Conservation (phyloP, 2,329 filamentous ascomycete species). For the Zopfia rhizophila region DNA sequence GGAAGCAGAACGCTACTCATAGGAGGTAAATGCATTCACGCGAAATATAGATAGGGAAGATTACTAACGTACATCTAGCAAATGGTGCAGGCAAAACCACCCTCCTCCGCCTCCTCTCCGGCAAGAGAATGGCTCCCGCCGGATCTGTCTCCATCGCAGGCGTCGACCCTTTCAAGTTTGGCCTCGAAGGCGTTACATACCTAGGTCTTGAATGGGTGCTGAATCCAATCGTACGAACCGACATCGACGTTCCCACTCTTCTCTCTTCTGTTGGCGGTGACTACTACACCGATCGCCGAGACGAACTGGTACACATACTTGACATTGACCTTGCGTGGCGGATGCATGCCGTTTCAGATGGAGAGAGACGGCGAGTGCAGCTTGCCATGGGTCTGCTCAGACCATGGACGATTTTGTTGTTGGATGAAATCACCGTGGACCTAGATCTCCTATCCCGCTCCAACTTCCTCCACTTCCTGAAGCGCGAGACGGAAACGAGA, state of each 20-base stretch:
- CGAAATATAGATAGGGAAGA: slow-evolving; percentile 20
- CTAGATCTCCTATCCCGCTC: slow-evolving; percentile 86
- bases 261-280: slow-evolving; percentile 87
- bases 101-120: slow-evolving; percentile 90
- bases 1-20: slow-evolving; percentile 90
- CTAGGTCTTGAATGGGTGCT: slow-evolving; percentile 98
- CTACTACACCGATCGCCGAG: slow-evolving; percentile 80
- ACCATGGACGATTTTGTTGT: slow-evolving; percentile 88
- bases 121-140: slow-evolving; percentile 88
- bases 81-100: slow-evolving; percentile 99
- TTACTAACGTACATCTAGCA: slow-evolving; percentile 58
- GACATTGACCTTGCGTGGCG: slow-evolving; percentile 94
- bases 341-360: slow-evolving; percentile 95
- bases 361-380: slow-evolving; percentile 90
- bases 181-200: slow-evolving; percentile 94
- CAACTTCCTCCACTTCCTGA: slow-evolving; percentile 87
- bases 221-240: slow-evolving; percentile 93
- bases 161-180: slow-evolving; percentile 90
- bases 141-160: slow-evolving; percentile 80
- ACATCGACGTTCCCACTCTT: slow-evolving; percentile 90
- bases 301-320: slow-evolving; percentile 86
- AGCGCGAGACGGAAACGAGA: slow-evolving; percentile 82
- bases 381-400: slow-evolving; percentile 93
- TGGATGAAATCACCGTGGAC: slow-evolving; percentile 98
- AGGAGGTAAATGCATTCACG: slow-evolving; percentile 67